Base-by-base conservation (phyloP, 495 filamentous ascomycete genomes). In the Friedmanniomyces endolithicus region DNA sequence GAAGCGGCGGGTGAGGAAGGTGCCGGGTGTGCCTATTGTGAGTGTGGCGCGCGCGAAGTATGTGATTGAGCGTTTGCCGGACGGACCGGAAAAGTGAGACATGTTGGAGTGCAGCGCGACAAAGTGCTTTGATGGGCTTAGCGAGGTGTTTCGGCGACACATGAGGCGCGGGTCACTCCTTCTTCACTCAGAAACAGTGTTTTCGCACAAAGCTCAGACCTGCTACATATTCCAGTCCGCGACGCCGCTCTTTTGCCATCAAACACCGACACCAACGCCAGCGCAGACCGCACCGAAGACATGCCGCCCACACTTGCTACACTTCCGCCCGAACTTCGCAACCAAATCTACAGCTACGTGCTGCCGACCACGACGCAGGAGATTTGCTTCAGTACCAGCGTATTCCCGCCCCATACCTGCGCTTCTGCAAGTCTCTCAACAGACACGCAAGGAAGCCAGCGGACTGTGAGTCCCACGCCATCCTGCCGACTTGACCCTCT, bases 41-140 rank as follows among this genome's bases (percentile, higher is more conserved):
- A 81, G 76, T 63, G 86, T 90, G 22, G 82, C 82, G 17, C 76
- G 82, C 59, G 87, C 82, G 17, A 95, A 94, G 69, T 96, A 95
- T 70, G 83, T 87, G 24, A 90, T 98, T 64, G 90, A 97, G 73
- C 77, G 88, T 2, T 23, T 58, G 37, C 56, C 56, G 19, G 56
- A 53, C 44, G 56, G 50, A 23, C 56, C 56, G 1, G 56, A 58
- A 33, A 58, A 58, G 23, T 58, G 54, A 45, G 51, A 19, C 23
- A 3, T 9, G 1, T 11, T 39, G 39, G 44, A 52, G 41, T 2
- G 33, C 14, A 25, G 50, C 14, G 9, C 16, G 25, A 22, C 8
- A 35, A 6, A 50, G 48, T 14, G 19, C 2, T 25, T 47, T 47
- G 14, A 34, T 17, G 47, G 47, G 47, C 44, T 29, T 31, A 50